Conservation (phyloP, 441 rosid species). For the Eruca vesicaria region DNA sequence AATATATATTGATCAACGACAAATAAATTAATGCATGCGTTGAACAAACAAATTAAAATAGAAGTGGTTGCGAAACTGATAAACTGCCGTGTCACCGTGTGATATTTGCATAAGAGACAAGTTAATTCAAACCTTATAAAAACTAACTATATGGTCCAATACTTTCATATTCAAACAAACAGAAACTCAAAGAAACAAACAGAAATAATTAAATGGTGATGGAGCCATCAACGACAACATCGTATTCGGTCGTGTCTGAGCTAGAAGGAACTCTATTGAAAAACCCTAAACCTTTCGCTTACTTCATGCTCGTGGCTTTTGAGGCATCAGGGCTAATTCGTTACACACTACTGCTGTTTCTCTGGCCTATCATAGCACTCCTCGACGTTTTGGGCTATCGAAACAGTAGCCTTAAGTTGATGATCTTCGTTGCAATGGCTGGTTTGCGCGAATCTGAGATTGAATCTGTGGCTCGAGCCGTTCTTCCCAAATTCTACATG, state of each 20-base stretch:
- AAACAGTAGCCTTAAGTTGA: conserved; percentile 51
- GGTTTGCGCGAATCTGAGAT: conserved; percentile 64
- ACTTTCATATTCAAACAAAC: conserved; percentile 19
- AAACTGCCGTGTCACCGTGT: conserved; percentile 51
- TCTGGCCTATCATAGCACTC: conserved; percentile 63
- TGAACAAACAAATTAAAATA: conserved; percentile 4
- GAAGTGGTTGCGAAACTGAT: conserved; percentile 61
- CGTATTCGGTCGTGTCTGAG: conserved; percentile 60
- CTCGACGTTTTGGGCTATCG: conserved; percentile 44
- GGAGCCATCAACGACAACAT: conserved; percentile 26
- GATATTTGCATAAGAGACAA: conserved; percentile 31
- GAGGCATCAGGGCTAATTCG: conserved; percentile 81
- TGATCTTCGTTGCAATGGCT: conserved; percentile 61
- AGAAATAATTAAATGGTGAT: background rate
- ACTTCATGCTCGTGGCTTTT: conserved; percentile 84
- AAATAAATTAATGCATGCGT: background rate
- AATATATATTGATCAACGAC: conserved; percentile 27
- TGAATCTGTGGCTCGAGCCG: conserved; percentile 82
- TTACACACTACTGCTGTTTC: conserved; percentile 47
- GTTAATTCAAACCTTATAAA: conserved; percentile 45
- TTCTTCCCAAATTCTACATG: conserved; percentile 78
- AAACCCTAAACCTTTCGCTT: conserved; percentile 59
- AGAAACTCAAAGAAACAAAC: background rate
- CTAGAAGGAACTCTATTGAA: conserved; percentile 73
- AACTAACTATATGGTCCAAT: conserved; percentile 18